These are phyloP conservation scores for Sporobolomyces phaffii DNA, from an alignment of 768 basidiomycete species.

Conservation along the genomic window DNA sequence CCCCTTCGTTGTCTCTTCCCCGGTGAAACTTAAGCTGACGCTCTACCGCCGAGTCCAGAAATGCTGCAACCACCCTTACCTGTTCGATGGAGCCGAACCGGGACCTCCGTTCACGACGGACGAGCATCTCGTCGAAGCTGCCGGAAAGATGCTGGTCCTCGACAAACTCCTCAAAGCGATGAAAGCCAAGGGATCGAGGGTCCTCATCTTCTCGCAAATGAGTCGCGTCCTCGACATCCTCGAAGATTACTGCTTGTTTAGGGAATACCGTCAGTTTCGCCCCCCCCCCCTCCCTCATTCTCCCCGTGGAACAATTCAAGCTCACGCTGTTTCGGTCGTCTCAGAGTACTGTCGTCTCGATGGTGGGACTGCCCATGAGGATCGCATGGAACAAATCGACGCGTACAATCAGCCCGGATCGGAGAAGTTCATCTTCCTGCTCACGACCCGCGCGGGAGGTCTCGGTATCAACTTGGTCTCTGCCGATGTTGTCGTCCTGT, in stretches of 20 bases:
- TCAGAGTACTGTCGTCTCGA: constrained; percentile 90
- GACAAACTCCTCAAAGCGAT: constrained; percentile 82
- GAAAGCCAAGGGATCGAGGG: constrained; percentile 88
- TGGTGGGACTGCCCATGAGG: constrained; percentile 90
- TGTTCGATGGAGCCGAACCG: constrained; percentile 95
- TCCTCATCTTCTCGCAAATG: constrained; percentile 98
- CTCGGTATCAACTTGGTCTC: constrained; percentile 93
- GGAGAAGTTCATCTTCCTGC: constrained; percentile 92
- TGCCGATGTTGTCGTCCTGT: constrained; percentile 89
- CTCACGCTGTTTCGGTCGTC: neutral
- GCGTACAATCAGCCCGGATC: constrained; percentile 92
- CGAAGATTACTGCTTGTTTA: constrained; percentile 93
- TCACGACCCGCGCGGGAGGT: constrained; percentile 94
- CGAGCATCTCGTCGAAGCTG: constrained; percentile 88
- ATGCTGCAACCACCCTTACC: constrained; percentile 72
- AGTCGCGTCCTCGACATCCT: constrained; percentile 96
- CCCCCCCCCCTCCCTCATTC: constrained; percentile 17
- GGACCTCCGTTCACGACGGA: constrained; percentile 98
- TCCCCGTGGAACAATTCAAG: neutral
- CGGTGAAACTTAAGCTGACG: too few species aligned
- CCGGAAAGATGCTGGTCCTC: constrained; percentile 94
- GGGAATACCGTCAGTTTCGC: constrained; percentile 64
- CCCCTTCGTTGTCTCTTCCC: constrained; percentile 81
- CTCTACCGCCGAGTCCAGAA: too few species aligned
- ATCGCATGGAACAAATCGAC: constrained; percentile 90